Conservation (phyloP, 495 filamentous ascomycete genomes). For the Podospora pseudocomata region DNA sequence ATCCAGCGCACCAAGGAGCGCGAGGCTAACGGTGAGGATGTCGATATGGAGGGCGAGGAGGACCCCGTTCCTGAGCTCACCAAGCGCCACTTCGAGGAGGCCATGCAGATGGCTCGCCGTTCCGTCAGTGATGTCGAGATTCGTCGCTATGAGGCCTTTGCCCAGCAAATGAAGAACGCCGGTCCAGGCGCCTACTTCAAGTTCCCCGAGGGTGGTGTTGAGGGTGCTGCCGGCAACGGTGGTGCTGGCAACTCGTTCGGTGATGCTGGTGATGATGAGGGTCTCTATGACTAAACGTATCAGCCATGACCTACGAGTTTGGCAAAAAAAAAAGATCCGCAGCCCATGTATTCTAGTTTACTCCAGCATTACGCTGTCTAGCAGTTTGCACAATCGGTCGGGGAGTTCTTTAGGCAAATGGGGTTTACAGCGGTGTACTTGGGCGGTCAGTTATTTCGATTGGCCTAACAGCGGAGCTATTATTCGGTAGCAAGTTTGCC, state of each 20-base stretch:
- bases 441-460: neutral
- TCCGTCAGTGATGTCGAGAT: constrained; percentile 97
- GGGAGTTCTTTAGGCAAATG: neutral
- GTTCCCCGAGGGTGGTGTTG: constrained; percentile 75
- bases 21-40: constrained; percentile 76
- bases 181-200: constrained; percentile 95
- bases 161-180: constrained; percentile 97
- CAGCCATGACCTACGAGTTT: neutral
- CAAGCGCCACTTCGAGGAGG: constrained; percentile 96
- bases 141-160: constrained; percentile 95
- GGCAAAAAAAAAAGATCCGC: neutral
- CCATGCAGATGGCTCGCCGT: constrained; percentile 87
- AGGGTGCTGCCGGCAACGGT: constrained; percentile 46
- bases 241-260: constrained; percentile 64
- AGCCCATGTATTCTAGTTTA: constrained; percentile 4
- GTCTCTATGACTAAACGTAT: constrained; percentile 63
- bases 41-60: constrained; percentile 80
- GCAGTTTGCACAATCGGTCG: neutral
- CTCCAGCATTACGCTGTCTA: neutral
- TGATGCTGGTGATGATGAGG: constrained; percentile 81
- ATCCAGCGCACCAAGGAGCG: constrained; percentile 86
- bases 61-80: constrained; percentile 97
- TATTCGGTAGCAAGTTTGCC: neutral
- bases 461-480: neutral
- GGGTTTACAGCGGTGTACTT: neutral